Conservation (phyloP, 495 filamentous ascomycete species). For the Endocarpon pusillum region DNA sequence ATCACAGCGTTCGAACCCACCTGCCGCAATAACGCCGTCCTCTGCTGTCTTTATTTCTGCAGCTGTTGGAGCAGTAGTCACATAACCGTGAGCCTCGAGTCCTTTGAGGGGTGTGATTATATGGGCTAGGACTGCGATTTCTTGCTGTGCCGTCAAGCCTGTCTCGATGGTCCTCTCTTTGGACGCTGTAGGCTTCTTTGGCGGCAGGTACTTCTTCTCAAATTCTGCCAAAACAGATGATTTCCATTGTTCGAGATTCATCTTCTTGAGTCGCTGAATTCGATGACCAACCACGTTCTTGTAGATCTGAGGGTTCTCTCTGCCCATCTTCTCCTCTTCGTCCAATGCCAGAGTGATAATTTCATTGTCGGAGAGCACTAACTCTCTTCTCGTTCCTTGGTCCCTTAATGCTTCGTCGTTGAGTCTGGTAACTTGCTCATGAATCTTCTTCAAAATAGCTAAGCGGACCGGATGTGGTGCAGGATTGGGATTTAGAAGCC, state of each 20-base stretch:
- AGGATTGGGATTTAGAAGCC: slow-evolving; percentile 56
- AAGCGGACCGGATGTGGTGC: slow-evolving; percentile 49
- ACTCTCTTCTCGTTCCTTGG: slow-evolving; percentile 35
- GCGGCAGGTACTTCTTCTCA: too few relatives aligned
- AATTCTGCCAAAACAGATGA: slow-evolving; percentile 23
- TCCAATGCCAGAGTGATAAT: slow-evolving; percentile 66
- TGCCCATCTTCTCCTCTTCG: slow-evolving; percentile 65
- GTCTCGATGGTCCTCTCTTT: slow-evolving; percentile 34
- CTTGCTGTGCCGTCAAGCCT: slow-evolving; percentile 46
- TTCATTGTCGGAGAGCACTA: slow-evolving; percentile 48
- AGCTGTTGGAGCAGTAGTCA: slow-evolving; percentile 41
- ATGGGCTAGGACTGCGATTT: slow-evolving; percentile 42
- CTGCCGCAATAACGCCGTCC: slow-evolving; percentile 42
- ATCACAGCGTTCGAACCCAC: slow-evolving; percentile 76
- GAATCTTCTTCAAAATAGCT: slow-evolving; percentile 51
- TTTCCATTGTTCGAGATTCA: slow-evolving; percentile 49
- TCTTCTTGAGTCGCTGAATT: slow-evolving; percentile 56
- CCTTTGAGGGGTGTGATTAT: slow-evolving; percentile 41
- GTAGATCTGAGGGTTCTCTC: slow-evolving; percentile 50
- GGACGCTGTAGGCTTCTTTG: slow-evolving; percentile 15
- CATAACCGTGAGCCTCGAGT: slow-evolving; percentile 56
- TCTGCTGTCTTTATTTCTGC: slow-evolving; percentile 44
- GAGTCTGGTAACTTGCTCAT: slow-evolving; percentile 52
- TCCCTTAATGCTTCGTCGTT: slow-evolving; percentile 37
- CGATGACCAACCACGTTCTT: slow-evolving; percentile 63